Conservation (phyloP, 768 basidiomycete species). For the Cystobasidiopsis lactophilus region DNA sequence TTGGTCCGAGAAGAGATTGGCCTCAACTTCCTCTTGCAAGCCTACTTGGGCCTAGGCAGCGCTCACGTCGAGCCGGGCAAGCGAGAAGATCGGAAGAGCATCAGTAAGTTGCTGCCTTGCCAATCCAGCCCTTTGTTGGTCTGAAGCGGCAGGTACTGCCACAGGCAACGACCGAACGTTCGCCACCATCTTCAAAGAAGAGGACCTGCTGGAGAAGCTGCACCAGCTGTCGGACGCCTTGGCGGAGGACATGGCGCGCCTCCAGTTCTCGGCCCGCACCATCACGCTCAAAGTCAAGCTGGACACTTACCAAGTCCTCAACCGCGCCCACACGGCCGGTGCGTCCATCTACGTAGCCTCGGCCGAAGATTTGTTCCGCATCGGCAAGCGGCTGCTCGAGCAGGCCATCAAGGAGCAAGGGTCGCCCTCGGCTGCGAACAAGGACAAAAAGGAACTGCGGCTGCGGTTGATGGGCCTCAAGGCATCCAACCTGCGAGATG, state of each 20-base stretch:
- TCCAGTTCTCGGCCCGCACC: slow-evolving; percentile 67
- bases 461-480: slow-evolving; percentile 71
- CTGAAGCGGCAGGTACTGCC: slow-evolving; percentile 41
- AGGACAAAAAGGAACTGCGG: slow-evolving; percentile 26
- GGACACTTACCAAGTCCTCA: slow-evolving; percentile 72
- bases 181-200: slow-evolving; percentile 30
- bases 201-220: slow-evolving; percentile 41
- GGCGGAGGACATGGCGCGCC: slow-evolving; percentile 51
- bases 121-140: too few relatives aligned
- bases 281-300: slow-evolving; percentile 84
- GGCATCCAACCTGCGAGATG: slow-evolving; percentile 68
- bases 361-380: slow-evolving; percentile 46
- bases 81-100: slow-evolving; percentile 62
- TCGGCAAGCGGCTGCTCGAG: slow-evolving; percentile 53
- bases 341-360: slow-evolving; percentile 56
- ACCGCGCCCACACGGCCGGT: slow-evolving; percentile 57
- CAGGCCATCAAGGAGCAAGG: not conserved
- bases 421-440: too few relatives aligned
- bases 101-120: too few relatives aligned
- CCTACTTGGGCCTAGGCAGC: slow-evolving; percentile 65
- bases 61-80: slow-evolving; percentile 53
- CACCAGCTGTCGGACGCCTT: slow-evolving; percentile 62
- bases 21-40: slow-evolving; percentile 46
- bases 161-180: not conserved
- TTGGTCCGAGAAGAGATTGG: slow-evolving; percentile 80